These are phyloP conservation scores for Penicillium sclerotigenum DNA, from an alignment of 2,329 filamentous ascomycete species.

Conservation along the genomic window DNA sequence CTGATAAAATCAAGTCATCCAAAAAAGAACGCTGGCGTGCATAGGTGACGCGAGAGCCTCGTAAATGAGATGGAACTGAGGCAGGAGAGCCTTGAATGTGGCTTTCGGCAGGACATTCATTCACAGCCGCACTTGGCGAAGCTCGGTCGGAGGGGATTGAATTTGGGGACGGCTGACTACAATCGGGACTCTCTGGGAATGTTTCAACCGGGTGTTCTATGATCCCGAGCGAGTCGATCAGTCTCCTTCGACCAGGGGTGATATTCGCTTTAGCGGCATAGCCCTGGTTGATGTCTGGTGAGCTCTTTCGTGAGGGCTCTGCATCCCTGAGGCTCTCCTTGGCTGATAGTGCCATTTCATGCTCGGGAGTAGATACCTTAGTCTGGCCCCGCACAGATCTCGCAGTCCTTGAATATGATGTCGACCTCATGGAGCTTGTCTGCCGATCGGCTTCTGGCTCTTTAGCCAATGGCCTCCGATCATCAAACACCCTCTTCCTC, in stretches of 20 bases:
- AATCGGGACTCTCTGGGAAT: conserved; percentile 3
- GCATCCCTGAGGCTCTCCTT: background rate
- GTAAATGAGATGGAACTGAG: conserved; percentile 22
- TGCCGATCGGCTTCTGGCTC: background rate
- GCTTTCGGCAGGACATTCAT: conserved; percentile 3
- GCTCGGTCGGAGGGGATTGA: conserved; percentile 5
- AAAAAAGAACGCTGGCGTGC: conserved; percentile 58
- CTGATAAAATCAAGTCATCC: conserved; percentile 44
- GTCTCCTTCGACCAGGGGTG: conserved; percentile 31
- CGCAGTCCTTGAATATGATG: background rate
- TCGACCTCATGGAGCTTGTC: background rate
- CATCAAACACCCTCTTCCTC: background rate
- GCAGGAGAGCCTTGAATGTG: conserved; percentile 10
- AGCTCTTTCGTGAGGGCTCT: background rate
- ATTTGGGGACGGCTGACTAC: conserved; percentile 12
- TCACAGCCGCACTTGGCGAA: conserved; percentile 3
- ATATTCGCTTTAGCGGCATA: conserved; percentile 1
- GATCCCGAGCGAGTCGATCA: conserved; percentile 35
- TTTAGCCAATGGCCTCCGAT: background rate
- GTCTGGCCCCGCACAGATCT: background rate
- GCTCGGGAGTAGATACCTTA: background rate
- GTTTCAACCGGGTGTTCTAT: conserved; percentile 11
- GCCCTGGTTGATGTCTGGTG: background rate
- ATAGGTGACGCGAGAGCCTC: conserved; percentile 55
- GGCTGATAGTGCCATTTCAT: background rate